These are phyloP conservation scores for Fistulifera solaris DNA, from an alignment of 108 stramenopile genomes.

Conservation along the genomic window DNA sequence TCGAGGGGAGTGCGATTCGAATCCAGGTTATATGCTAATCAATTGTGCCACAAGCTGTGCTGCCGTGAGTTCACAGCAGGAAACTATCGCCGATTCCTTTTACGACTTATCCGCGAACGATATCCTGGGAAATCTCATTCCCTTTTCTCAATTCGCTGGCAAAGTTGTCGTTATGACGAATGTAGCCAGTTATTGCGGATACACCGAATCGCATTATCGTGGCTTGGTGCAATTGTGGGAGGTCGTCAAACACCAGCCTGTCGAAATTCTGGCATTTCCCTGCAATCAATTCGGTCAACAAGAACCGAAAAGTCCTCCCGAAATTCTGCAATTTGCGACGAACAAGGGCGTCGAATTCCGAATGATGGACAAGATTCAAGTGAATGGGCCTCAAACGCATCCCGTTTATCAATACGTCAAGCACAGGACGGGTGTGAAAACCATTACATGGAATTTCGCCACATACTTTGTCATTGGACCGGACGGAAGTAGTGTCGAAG, in stretches of 20 bases:
- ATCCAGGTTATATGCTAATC: constrained; percentile 23
- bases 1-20: constrained; percentile 56
- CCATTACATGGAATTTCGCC: constrained; percentile 71
- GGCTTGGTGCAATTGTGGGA: constrained; percentile 48
- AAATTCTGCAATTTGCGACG: constrained; percentile 50
- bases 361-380: constrained; percentile 85
- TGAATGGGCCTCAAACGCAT: constrained; percentile 58
- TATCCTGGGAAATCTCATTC: constrained; percentile 47
- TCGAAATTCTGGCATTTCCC: constrained; percentile 58
- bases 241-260: constrained; percentile 25
- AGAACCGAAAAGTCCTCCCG: constrained; percentile 53
- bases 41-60: constrained; percentile 29
- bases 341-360: constrained; percentile 58
- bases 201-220: constrained; percentile 70
- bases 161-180: constrained; percentile 70
- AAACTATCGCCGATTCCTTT: constrained; percentile 52
- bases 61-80: constrained; percentile 11
- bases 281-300: constrained; percentile 85
- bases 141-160: constrained; percentile 54
- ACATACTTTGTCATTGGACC: constrained; percentile 64
- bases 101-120: constrained; percentile 71
- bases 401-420: constrained; percentile 71
- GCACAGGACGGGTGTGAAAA: constrained; percentile 35
- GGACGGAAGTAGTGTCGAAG: constrained; percentile 28
- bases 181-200: constrained; percentile 77